phyloP scores from a whole-genome alignment of 2,329 filamentous ascomycete genomes.

The Chaetothyriales sp. region DNA sequence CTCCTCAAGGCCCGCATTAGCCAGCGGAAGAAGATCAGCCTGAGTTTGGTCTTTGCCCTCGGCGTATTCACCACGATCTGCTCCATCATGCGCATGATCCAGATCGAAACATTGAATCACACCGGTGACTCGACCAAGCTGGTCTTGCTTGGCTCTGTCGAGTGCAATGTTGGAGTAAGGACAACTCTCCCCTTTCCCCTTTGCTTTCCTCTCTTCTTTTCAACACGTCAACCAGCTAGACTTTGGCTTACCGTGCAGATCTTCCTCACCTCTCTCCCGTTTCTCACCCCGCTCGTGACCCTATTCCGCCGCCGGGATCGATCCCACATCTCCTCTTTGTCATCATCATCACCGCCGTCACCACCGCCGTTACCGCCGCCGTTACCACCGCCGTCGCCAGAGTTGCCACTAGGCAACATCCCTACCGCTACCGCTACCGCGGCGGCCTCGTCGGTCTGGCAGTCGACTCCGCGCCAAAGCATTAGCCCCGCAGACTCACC shows the following conservation, averaged over 20 bases:
- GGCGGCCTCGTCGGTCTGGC: background rate
- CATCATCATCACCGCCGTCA: no score
- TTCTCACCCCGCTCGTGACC: conserved; percentile 21
- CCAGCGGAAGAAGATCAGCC: conserved; percentile 36
- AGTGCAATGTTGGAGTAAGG: conserved; percentile 43
- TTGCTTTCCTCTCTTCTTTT: no score
- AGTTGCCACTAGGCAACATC: background rate
- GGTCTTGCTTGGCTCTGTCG: conserved; percentile 43
- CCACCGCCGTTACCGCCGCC: background rate
- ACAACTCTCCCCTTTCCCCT: no score
- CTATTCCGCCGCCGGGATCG: background rate
- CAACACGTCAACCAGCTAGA: no score
- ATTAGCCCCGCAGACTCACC: background rate
- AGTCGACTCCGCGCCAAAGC: background rate
- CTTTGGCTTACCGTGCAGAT: conserved; percentile 18
- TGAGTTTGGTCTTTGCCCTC: conserved; percentile 39
- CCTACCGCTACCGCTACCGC: background rate
- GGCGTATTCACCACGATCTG: conserved; percentile 44
- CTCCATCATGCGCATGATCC: conserved; percentile 39
- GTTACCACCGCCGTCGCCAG: background rate
- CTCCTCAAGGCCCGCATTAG: conserved; percentile 37
- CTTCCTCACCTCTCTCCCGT: conserved; percentile 25
- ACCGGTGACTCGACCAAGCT: conserved; percentile 45
- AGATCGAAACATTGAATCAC: conserved; percentile 35
- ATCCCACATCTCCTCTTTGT: no score